Conservation (phyloP, 495 filamentous ascomycete species). For the Thozetella sp. region DNA sequence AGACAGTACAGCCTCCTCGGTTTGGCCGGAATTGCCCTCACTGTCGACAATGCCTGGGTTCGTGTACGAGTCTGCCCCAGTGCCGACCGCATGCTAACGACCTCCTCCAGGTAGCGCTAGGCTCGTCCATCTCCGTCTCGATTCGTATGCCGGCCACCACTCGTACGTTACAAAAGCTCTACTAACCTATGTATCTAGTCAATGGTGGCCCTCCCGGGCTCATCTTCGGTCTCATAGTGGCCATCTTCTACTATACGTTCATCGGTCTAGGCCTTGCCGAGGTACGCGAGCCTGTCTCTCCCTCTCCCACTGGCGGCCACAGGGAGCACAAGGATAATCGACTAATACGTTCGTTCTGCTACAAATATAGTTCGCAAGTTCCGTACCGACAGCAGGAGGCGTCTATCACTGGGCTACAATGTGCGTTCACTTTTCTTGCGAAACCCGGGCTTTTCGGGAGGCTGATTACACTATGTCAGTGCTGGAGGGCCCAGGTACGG, state of each 20-base stretch:
- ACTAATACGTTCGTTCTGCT: background rate
- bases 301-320: no score
- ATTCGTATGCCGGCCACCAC: slow-evolving; percentile 39
- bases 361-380: slow-evolving; percentile 66
- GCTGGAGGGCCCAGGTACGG: slow-evolving; percentile 69
- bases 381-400: slow-evolving; percentile 78
- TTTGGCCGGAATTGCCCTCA: slow-evolving; percentile 53
- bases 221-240: slow-evolving; percentile 54
- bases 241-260: slow-evolving; percentile 44
- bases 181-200: slow-evolving; percentile 26
- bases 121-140: slow-evolving; percentile 52
- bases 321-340: no score
- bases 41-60: slow-evolving; percentile 56
- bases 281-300: no score
- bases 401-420: slow-evolving; percentile 88
- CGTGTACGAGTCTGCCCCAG: background rate
- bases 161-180: background rate
- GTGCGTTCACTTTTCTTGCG: slow-evolving; percentile 19
- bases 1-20: slow-evolving; percentile 56
- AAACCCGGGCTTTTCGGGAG: background rate
- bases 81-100: background rate
- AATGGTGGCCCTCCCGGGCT: slow-evolving; percentile 61
- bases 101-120: slow-evolving; percentile 34
- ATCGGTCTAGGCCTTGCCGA: slow-evolving; percentile 44
- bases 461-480: background rate